phyloP scores from a whole-genome alignment of 1,284 basidiomycete genomes.

The Leccinum brunneo-olivaceum region DNA sequence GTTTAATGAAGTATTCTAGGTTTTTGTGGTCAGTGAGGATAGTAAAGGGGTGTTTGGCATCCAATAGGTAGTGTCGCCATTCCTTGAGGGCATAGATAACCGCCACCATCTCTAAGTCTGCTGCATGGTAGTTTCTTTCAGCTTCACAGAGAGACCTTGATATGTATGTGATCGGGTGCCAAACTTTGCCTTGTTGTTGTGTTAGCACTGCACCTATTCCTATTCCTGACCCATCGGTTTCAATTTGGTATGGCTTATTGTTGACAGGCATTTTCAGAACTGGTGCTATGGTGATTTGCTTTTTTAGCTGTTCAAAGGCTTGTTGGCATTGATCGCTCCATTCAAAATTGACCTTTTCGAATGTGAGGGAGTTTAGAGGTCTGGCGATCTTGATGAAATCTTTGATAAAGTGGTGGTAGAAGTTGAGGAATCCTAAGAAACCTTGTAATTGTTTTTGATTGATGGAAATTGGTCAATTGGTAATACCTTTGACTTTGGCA shows the following conservation, averaged over 20 bases:
- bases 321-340: not conserved
- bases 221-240: not conserved
- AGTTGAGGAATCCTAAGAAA: not conserved
- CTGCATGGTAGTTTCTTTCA: not conserved
- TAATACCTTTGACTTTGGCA: too few relatives aligned
- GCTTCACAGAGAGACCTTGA: not conserved
- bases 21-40: not conserved
- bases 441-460: not conserved
- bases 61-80: not conserved
- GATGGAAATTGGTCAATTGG: too few relatives aligned
- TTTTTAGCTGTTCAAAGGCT: not conserved
- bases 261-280: not conserved
- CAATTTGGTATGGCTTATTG: not conserved
- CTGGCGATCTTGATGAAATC: not conserved
- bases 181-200: not conserved
- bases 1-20: not conserved
- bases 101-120: not conserved
- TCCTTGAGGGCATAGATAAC: not conserved
- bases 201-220: not conserved
- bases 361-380: not conserved
- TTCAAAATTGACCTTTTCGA: not conserved
- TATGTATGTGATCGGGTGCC: not conserved
- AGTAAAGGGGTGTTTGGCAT: not conserved
- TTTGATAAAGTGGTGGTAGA: not conserved
- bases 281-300: not conserved